Evolutionary conservation across 768 basidiomycete species (phyloP).

Genomic region (Grammothele lineata): DNA sequence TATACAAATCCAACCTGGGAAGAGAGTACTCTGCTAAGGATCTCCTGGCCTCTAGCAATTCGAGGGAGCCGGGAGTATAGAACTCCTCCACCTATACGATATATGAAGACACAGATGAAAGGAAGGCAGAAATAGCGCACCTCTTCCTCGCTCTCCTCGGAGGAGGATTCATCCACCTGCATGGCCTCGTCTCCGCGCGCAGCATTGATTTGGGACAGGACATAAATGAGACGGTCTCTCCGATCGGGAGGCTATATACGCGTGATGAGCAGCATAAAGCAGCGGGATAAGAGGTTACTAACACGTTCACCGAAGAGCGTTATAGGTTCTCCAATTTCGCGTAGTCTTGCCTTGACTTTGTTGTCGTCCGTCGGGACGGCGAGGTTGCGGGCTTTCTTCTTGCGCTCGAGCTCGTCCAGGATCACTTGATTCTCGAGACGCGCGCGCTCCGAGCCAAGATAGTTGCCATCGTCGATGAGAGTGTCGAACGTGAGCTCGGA

Average conservation of each 20-base stretch:
- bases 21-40: constrained; percentile 91
- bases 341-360: constrained; percentile 81
- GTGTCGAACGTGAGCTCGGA: constrained; percentile 73
- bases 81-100: constrained; percentile 83
- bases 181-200: constrained; percentile 80
- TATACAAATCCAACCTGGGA: constrained; percentile 79
- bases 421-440: constrained; percentile 81
- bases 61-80: constrained; percentile 87
- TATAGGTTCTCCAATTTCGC: constrained; percentile 95
- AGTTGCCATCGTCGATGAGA: constrained; percentile 74
- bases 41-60: constrained; percentile 80
- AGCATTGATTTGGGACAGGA: constrained; percentile 89
- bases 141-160: constrained; percentile 76
- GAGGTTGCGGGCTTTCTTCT: constrained; percentile 89
- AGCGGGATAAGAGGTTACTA: constrained; percentile 33
- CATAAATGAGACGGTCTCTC: constrained; percentile 91
- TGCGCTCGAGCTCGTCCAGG: constrained; percentile 93
- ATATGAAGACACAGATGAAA: neutral
- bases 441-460: constrained; percentile 69
- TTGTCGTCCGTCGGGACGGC: constrained; percentile 98
- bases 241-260: constrained; percentile 98
- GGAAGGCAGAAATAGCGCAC: constrained; percentile 30
- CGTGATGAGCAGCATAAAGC: constrained; percentile 12
- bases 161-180: constrained; percentile 65
- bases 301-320: constrained; percentile 97